These are phyloP conservation scores for Phytophthora aleatoria DNA, from an alignment of 352 stramenopile species.

Conservation along the genomic window DNA sequence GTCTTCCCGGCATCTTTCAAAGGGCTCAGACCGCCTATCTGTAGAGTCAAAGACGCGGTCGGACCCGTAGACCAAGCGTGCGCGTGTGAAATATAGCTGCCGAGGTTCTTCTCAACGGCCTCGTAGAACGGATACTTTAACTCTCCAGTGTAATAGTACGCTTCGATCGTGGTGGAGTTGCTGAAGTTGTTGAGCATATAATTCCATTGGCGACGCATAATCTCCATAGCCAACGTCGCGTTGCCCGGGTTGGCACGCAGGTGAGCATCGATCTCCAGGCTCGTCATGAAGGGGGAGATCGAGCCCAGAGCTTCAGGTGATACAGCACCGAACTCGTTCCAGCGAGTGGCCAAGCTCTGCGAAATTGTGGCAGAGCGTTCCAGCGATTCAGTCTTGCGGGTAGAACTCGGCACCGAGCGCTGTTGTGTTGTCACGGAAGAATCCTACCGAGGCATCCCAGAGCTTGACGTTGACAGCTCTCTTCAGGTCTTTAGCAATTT, in stretches of 20 bases:
- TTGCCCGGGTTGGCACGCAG: conserved; percentile 31
- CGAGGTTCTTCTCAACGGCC: conserved; percentile 3
- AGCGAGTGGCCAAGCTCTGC: conserved; percentile 17
- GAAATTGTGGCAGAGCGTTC: conserved; percentile 27
- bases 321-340: conserved; percentile 40
- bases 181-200: conserved; percentile 44
- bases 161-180: conserved; percentile 43
- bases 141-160: conserved; percentile 36
- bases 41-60: conserved; percentile 17
- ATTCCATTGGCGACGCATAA: conserved; percentile 38
- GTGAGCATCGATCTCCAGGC: conserved; percentile 40
- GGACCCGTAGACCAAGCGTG: conserved; percentile 1
- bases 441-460: conserved; percentile 26
- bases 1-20: conserved; percentile 30
- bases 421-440: conserved; percentile 41
- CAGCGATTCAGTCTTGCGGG: conserved; percentile 29
- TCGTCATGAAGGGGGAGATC: conserved; percentile 40
- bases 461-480: conserved; percentile 31
- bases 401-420: conserved; percentile 10
- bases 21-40: conserved; percentile 27
- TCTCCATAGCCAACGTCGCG: conserved; percentile 28
- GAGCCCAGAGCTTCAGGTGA: conserved; percentile 29
- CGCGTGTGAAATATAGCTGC: conserved; percentile 39
- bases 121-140: conserved; percentile 42
- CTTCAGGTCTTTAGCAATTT: conserved; percentile 29